Evolutionary conservation across 805 yeast genomes (phyloP), one percentile per base, ranked within the genome.

Genomic region (Pichia nanzhaoensis): DNA sequence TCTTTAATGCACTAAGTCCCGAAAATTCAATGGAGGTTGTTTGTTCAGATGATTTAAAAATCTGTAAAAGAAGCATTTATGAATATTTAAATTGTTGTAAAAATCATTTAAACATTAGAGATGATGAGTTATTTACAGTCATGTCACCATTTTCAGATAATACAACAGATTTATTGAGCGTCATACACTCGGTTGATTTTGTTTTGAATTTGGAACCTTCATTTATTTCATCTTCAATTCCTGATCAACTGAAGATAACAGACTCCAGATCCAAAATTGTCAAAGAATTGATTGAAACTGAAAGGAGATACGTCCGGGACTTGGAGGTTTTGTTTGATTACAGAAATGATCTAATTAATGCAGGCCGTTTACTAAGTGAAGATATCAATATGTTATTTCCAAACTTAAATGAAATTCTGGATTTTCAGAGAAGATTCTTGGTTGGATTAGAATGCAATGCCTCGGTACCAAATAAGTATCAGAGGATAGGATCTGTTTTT

Each of bases 231-330:
- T 48, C 49, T 12, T 46, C 50, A 17, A 42, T 57, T 9, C 55
- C 51, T 17, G 62, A 56, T 42, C 60, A 59, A 40, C 42, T 60
- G 21, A 48, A 59, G 27, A 64, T 66, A 14, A 64, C 71, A 10
- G 87, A 80, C 56, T 73, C 81, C 47, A 71, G 86, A 47, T 78
- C 86, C 16, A 87, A 84, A 56, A 90, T 91, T 37, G 80, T 90
- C 44, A 77, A 75, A 52, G 99, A 93, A 66, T 67, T 93, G 31
- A 75, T 93, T 34, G 86, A 82, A 54, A 87, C 96, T 4, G 99
- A 93, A 66, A 74, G 98, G 53, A 89, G 86, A 63, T 93, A 84
- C 61, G 96, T 93, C 22, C 86, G 83, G 62, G 98, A 93, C 61
- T 69, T 93, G 51, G 97, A 91, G 63, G 75, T 78, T 14, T 65